Base-by-base conservation (phyloP, 345 rosid species). In the Erodium maritimum region DNA sequence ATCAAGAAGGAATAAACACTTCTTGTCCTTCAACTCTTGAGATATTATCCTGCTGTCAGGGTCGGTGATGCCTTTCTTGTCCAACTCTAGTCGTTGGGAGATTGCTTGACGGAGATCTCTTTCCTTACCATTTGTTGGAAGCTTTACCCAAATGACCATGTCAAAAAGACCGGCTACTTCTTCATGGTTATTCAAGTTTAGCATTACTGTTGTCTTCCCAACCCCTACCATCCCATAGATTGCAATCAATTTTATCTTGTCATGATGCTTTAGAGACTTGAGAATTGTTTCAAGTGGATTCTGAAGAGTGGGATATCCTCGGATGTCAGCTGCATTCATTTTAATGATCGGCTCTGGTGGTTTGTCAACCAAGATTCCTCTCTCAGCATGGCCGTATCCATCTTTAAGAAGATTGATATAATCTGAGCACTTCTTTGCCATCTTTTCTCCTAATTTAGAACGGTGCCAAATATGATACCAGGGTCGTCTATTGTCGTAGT, bases 191-290 rank as follows among this genome's bases (percentile, higher is more conserved):
- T 57, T 57, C 61, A 57, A 33, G 61, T 57, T 57, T 22, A 23
- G 61, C 61, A 57, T 29, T 25, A 57, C 37, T 33, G 61, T 57
- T 57, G 61, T 57, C 37, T 57, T 57, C 61, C 61, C 61, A 37
- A 23, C 46, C 19, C 61, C 61, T 10, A 57, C 45, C 45, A 37
- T 17, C 6, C 61, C 61, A 5, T 46, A 33, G 1, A 57, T 7
- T 19, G 19, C 61, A 37, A 57, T 25, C 29, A 20, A 18, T 19
- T 24, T 29, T 25, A 57, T 37, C 11, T 9, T 29, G 20, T n/a
- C 37, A 25, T 57, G n/a, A n/a, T n/a, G 21, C 8, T 23, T 57
- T 11, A 57, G 21, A 10, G 29, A 23, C n/a, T 46, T 17, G 19
- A 57, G 22, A 17, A 34, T 46, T 16, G 29, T 16, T 5, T n/a